phyloP scores from a whole-genome alignment of 73 alveolate genomes.

The Durusdinium trenchii region DNA sequence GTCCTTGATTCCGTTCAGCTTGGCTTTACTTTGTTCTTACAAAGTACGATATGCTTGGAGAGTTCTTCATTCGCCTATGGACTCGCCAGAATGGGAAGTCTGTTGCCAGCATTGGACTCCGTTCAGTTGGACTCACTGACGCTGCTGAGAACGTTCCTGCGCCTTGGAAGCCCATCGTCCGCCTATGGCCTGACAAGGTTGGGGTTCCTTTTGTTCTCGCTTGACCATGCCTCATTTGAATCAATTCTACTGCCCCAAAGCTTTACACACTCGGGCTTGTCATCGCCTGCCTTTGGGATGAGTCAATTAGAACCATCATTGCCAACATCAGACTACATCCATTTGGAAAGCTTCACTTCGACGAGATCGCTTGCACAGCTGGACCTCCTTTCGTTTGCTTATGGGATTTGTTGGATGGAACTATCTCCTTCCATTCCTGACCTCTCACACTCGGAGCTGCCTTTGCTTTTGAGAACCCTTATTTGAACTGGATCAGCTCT shows the following conservation, averaged over 20 bases:
- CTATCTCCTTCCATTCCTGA: neutral
- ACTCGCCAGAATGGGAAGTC: neutral
- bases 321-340: neutral
- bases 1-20: constrained; percentile 33
- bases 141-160: constrained; percentile 1
- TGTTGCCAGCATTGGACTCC: neutral
- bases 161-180: neutral
- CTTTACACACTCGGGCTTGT: neutral
- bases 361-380: neutral
- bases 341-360: neutral
- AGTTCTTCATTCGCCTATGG: constrained; percentile 13
- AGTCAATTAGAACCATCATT: neutral
- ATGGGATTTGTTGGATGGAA: neutral
- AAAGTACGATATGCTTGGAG: neutral
- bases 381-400: neutral
- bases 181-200: constrained; percentile 25
- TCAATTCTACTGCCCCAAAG: neutral
- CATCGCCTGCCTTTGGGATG: neutral
- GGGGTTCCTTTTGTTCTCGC: neutral
- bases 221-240: neutral
- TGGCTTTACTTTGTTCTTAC: neutral
- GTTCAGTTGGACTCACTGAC: neutral
- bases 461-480: neutral
- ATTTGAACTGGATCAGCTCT: neutral
- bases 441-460: neutral